Evolutionary conservation across 1,284 basidiomycete species (phyloP).

Genomic region (Ustilago curta): DNA sequence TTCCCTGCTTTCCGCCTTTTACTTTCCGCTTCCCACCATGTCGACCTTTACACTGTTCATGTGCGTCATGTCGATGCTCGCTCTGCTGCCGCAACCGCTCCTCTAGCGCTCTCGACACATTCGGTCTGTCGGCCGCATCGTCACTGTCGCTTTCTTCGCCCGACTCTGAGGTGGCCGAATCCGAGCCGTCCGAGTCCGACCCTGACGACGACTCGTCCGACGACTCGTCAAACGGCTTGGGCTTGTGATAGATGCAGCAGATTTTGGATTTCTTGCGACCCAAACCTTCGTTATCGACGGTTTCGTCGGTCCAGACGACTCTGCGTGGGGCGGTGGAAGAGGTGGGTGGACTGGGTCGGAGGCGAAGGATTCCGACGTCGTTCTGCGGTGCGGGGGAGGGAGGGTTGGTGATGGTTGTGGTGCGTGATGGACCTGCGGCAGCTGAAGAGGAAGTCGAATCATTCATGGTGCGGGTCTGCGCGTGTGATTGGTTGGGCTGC

Average conservation of each 20-base stretch:
- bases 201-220: constrained; percentile 41
- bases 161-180: neutral
- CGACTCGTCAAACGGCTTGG: constrained; percentile 63
- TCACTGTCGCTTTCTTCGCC: constrained; percentile 14
- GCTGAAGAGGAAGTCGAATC: constrained; percentile 3
- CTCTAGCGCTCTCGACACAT: constrained; percentile 3
- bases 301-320: constrained; percentile 63
- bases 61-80: neutral
- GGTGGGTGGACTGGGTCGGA: constrained; percentile 5
- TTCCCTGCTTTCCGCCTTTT: constrained; percentile 1
- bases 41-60: neutral
- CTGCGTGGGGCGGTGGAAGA: constrained; percentile 2
- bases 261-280: constrained; percentile 66
- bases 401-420: constrained; percentile 15
- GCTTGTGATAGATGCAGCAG: constrained; percentile 68
- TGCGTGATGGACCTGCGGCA: constrained; percentile 17
- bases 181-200: neutral
- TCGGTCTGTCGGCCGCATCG: neutral
- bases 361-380: constrained; percentile 20
- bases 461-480: neutral
- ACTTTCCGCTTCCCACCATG: neutral
- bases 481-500: neutral
- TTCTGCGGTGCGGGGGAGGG: neutral
- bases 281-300: constrained; percentile 64
- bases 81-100: constrained; percentile 19